Base-by-base conservation (phyloP, 2,329 filamentous ascomycete species). In the Metarhizium guizhouense region DNA sequence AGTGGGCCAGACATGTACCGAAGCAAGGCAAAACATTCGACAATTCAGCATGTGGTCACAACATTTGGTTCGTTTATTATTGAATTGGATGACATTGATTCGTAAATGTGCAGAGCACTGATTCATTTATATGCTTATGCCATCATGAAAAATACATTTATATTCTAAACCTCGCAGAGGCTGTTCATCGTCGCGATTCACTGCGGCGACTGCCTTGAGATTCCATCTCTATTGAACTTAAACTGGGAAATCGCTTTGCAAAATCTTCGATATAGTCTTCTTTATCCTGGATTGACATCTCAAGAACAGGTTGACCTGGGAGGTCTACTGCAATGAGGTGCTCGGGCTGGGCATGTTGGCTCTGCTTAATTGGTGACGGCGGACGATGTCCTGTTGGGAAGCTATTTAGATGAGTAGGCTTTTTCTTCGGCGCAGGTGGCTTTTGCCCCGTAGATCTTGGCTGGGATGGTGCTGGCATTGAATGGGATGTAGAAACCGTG, bases 181-280 rank as follows among this genome's bases (percentile, higher is more conserved):
- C 51, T 49, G 54, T 53, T 58, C 61, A 63, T 58, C 58, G 57
- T 25, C 60, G 55, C 40, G 58, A 59, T 71, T 64, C 78, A 25
- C 58, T 56, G 13, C 61, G 64, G n/a, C 61, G 60, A 40, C 58
- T 60, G 48, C 73, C 67, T 54, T 81, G 87, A 58, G 85, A 82
- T 72, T 94, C 88, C n/a, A 93, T 88, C 74, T 96, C 92, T 62
- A 96, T 82, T 10, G 90, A 82, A 55, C 85, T 86, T 57, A 97
- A 74, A 67, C 88, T 95, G 1, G 93, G 93, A 70, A 91, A 96
- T 57, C 90, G 79, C 71, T 91, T 91, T 58, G 85, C 86, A 68
- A 97, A 96, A 66, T 89, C 71, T 57, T 73, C 70, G 48, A 86
- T 69, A 64, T 86, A 86, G 62, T 91, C 88, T 49, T 84, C 83